Percentiles rank a stretch among this genome's conserved stretches.
Evolutionary conservation across 108 stramenopile species (phyloP).

Genomic region (Skeletonema tropicum): DNA sequence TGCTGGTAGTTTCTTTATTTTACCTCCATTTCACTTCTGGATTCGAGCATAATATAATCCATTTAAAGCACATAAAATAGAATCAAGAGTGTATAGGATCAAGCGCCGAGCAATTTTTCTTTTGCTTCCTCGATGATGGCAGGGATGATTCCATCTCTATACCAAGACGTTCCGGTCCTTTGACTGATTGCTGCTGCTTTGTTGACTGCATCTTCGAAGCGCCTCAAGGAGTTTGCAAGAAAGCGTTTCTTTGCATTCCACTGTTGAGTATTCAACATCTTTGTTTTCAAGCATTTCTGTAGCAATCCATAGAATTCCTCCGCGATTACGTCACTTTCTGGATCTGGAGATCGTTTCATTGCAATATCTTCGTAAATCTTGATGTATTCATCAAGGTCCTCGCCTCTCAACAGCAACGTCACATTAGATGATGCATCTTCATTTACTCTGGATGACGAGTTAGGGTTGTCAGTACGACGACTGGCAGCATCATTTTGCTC

Average conservation of each 20-base stretch:
- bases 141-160: not conserved
- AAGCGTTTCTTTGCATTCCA: not conserved
- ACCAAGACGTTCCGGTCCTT: not conserved
- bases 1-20: not conserved
- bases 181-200: not conserved
- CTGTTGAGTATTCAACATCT: not conserved
- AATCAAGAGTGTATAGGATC: not conserved
- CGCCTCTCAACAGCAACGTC: not conserved
- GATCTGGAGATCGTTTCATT: not conserved
- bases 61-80: not conserved
- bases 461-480: not conserved
- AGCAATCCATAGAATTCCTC: not conserved
- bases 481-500: not conserved
- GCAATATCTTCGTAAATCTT: not conserved
- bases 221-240: not conserved
- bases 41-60: not conserved
- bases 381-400: not conserved
- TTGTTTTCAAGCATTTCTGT: not conserved
- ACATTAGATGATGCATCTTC: not conserved
- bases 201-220: not conserved
- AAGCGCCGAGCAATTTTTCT: not conserved
- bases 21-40: not conserved
- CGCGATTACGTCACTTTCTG: not conserved
- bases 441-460: not conserved
- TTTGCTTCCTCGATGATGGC: not conserved